Percentiles rank a stretch among this genome's conserved stretches.
phyloP scores from a whole-genome alignment of 2,329 filamentous ascomycete species.

The Xylariaceae sp. region DNA sequence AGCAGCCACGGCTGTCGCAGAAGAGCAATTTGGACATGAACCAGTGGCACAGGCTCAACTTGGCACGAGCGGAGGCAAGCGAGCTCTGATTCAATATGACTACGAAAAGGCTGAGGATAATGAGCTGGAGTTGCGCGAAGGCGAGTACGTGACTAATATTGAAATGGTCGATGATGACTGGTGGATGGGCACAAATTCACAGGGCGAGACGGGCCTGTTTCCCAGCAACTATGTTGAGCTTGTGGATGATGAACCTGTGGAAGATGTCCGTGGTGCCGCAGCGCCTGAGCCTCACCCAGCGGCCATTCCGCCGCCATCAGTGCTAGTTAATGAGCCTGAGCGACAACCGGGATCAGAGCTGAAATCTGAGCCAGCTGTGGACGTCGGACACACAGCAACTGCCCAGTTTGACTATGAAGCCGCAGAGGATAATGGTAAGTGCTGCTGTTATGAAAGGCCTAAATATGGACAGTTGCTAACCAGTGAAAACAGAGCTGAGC shows the following conservation, averaged over 20 bases:
- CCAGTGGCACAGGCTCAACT: constrained; percentile 44
- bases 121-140: constrained; percentile 88
- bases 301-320: constrained; percentile 43
- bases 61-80: constrained; percentile 61
- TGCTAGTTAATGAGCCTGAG: constrained; percentile 43
- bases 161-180: constrained; percentile 98
- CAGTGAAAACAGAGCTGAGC: constrained; percentile 65
- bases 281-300: constrained; percentile 46
- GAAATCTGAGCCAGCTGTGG: constrained; percentile 44
- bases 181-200: constrained; percentile 94
- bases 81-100: constrained; percentile 86
- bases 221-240: constrained; percentile 97
- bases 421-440: constrained; percentile 85
- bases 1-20: constrained; percentile 61
- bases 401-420: constrained; percentile 97
- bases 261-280: constrained; percentile 40
- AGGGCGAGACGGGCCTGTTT: constrained; percentile 87
- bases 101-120: constrained; percentile 99
- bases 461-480: constrained; percentile 33
- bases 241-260: constrained; percentile 62
- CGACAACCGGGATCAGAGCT: constrained; percentile 41
- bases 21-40: constrained; percentile 50
- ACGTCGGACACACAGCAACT: constrained; percentile 70
- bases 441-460: neutral
- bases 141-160: constrained; percentile 87